These are phyloP conservation scores for Myxozyma mucilagina DNA, from an alignment of 805 yeast genomes.

Conservation along the genomic window DNA sequence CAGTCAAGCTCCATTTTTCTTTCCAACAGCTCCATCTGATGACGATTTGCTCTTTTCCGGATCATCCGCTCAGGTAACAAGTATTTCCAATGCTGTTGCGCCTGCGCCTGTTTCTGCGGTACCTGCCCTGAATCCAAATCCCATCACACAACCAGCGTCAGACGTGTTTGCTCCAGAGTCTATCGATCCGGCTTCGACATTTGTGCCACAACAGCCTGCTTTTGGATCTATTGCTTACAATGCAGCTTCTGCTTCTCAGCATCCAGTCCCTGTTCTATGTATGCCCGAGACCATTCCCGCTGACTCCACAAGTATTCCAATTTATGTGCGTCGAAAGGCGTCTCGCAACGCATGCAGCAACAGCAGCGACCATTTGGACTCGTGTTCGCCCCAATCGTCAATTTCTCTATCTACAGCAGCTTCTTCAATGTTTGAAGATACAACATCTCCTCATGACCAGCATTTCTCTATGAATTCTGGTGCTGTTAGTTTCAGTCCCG, in stretches of 20 bases:
- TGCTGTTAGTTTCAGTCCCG: not conserved
- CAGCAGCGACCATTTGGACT: slow-evolving; percentile 2
- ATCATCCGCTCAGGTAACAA: not conserved
- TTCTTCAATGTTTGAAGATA: slow-evolving; percentile 1
- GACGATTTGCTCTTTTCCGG: not conserved
- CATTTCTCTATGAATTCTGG: not conserved
- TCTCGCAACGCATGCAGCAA: not conserved
- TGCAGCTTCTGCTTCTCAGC: not conserved
- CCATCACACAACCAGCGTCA: not conserved
- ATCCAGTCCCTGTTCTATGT: not conserved
- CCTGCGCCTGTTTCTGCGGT: not conserved
- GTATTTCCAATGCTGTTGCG: not conserved
- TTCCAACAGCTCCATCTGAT: not conserved
- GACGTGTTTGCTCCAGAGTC: not conserved
- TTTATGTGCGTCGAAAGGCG: slow-evolving; percentile 6
- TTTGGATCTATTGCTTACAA: not conserved
- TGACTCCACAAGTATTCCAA: not conserved
- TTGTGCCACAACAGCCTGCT: not conserved
- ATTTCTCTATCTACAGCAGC: slow-evolving; percentile 5
- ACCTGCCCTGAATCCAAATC: not conserved
- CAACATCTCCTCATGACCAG: slow-evolving; percentile 7
- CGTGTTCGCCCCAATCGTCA: slow-evolving; percentile 12
- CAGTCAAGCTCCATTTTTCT: not conserved
- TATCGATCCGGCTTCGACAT: not conserved
- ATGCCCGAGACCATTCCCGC: not conserved